These are phyloP conservation scores for Escovopsis sp. DNA, from an alignment of 2,329 filamentous ascomycete species.

Conservation along the genomic window DNA sequence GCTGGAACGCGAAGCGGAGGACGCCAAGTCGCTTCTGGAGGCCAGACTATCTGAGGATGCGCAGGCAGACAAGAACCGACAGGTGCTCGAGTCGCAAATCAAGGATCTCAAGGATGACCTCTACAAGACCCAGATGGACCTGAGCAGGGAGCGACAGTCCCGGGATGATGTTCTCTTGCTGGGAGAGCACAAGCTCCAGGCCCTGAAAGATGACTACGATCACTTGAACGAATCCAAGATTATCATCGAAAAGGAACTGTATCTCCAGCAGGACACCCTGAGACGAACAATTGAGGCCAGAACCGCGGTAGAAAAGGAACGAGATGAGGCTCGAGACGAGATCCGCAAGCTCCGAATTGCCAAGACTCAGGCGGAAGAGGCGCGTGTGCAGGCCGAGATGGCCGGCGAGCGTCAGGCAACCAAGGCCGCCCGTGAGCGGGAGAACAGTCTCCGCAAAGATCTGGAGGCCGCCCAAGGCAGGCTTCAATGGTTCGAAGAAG, in stretches of 20 bases:
- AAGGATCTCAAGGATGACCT: constrained; percentile 75
- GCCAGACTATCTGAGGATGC: constrained; percentile 81
- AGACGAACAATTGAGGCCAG: constrained; percentile 73
- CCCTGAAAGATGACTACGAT: constrained; percentile 72
- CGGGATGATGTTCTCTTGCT: constrained; percentile 86
- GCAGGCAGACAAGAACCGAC: constrained; percentile 65
- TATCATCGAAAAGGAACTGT: constrained; percentile 94
- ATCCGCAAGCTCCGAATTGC: constrained; percentile 69
- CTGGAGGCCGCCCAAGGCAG: constrained; percentile 65
- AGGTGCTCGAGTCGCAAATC: constrained; percentile 74
- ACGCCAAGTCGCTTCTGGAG: constrained; percentile 75
- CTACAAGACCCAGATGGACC: constrained; percentile 70
- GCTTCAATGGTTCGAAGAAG: constrained; percentile 63
- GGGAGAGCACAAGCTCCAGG: constrained; percentile 72
- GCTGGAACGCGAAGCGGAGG: constrained; percentile 73
- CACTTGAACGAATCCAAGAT: constrained; percentile 88
- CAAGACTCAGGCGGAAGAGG: constrained; percentile 73
- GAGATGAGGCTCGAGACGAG: constrained; percentile 77
- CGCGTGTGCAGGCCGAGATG: constrained; percentile 66
- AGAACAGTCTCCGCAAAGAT: constrained; percentile 62
- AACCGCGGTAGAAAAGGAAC: constrained; percentile 65
- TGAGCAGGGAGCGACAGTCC: constrained; percentile 84
- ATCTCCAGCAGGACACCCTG: constrained; percentile 83
- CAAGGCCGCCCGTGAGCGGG: constrained; percentile 62
- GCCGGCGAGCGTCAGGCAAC: constrained; percentile 68